Base-by-base conservation (phyloP, 768 basidiomycete species). In the Tephrocybe sp. region DNA sequence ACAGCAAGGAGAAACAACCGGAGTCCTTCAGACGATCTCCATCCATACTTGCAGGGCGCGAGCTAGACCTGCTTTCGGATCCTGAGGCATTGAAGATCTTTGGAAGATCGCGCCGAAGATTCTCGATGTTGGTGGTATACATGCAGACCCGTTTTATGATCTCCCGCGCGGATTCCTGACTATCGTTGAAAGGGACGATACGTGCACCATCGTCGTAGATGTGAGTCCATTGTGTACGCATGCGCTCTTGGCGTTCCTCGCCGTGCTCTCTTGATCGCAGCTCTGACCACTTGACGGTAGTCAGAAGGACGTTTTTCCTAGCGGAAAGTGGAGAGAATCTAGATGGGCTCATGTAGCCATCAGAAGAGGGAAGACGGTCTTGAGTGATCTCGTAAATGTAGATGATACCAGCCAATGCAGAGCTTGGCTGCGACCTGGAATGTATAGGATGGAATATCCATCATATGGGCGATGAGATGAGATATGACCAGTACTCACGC, bases 281-380 rank as follows among this genome's bases (percentile, higher is more conserved):
- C 11, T 52, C 46, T n/a, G 55, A 53, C 61, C 61, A 60, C 18
- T 51, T 45, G 1, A 56, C 58, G 1, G 61, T 59, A 3, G 58
- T 52, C 0, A 60, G 25, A 28, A 55, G 35, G 9, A 62, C 44
- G 31, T 58, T 56, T 12, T 34, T 35, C 19, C 49, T 32, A 0
- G 51, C 47, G 3, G 55, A 34, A 2, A 44, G 19, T 1, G 52
- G 53, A 19, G 59, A 58, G 3, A 62, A 50, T 16, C 54, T 47
- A 18, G 25, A 36, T 36, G 42, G 60, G 53, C 37, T 55, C 39
- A 41, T 57, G 39, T 22, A 58, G 21, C 28, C 53, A 56, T 19
- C 40, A 28, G n/a, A 27, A 16, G 26, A 43, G 11, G 12, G 44
- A 51, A 16, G 47, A 44, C 58, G 60, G 40, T 51, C 47, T 22